These are phyloP conservation scores for Dimargaris xerosporica DNA, from an alignment of 192 early-diverging fungal species.

Conservation along the genomic window DNA sequence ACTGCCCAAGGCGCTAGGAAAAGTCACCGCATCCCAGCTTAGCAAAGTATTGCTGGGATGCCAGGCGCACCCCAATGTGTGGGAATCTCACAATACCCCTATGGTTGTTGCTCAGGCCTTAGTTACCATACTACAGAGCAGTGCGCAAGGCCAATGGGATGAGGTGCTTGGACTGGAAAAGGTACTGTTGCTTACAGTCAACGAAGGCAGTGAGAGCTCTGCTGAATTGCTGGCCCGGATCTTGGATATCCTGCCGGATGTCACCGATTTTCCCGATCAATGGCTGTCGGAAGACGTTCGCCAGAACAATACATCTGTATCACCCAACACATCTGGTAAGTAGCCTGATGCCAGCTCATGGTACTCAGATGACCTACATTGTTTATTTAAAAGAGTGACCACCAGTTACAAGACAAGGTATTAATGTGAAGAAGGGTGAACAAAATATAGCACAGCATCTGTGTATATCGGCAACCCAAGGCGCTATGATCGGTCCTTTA, in stretches of 20 bases:
- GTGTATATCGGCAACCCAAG: too few relatives aligned
- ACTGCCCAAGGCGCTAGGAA: conserved; percentile 3
- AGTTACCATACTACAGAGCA: background rate
- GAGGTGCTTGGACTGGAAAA: background rate
- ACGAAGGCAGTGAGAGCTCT: background rate
- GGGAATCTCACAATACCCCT: background rate
- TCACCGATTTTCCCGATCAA: background rate
- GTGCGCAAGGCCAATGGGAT: background rate
- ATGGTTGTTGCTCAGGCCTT: background rate
- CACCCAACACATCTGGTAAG: too few relatives aligned
- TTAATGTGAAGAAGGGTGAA: too few relatives aligned
- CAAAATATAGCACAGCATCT: too few relatives aligned
- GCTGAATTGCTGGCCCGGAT: background rate
- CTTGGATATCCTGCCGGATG: conserved; percentile 1
- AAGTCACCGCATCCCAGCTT: background rate
- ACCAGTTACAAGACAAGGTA: too few relatives aligned
- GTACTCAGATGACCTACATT: too few relatives aligned
- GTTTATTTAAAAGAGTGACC: too few relatives aligned
- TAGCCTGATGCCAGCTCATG: too few relatives aligned
- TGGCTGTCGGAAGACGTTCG: background rate
- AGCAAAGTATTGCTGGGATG: background rate
- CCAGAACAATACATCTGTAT: too few relatives aligned
- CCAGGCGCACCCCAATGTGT: background rate
- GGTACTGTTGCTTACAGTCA: background rate
- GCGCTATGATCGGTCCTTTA: too few relatives aligned